A percentile compares a stretch with the other conserved stretches of the same genome.
These are phyloP conservation scores for Turnera subulata DNA, from an alignment of 345 rosid species.

Conservation along the genomic window DNA sequence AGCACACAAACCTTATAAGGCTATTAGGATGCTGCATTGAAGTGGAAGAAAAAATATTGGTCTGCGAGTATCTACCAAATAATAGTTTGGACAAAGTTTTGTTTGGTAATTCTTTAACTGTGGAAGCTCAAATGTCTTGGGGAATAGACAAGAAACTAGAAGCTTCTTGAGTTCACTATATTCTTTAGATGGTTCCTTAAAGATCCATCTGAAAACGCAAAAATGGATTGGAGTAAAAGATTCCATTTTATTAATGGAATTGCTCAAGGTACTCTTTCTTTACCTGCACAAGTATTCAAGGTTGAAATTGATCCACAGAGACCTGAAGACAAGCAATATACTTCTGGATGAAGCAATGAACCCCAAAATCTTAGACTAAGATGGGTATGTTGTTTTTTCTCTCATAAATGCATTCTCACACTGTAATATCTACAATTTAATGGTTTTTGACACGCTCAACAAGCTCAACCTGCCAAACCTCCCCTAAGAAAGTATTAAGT, in stretches of 20 bases:
- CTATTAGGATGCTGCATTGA: neutral
- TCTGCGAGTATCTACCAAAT: neutral
- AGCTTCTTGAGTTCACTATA: neutral
- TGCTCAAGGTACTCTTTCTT: neutral
- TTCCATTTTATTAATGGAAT: neutral
- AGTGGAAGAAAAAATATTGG: neutral
- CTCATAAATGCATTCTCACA: too few relatives aligned
- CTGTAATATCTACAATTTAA: too few relatives aligned
- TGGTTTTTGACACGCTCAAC: too few relatives aligned
- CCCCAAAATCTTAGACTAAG: slow-evolving; percentile 15
- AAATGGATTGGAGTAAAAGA: neutral
- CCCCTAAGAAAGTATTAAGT: too few relatives aligned
- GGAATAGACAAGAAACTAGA: neutral
- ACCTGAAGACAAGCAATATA: slow-evolving; percentile 10
- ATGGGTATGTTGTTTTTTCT: too few relatives aligned
- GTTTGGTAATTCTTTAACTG: neutral
- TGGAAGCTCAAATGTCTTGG: neutral
- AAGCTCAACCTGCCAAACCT: too few relatives aligned
- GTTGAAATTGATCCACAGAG: neutral
- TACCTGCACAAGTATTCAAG: slow-evolving; percentile 1
- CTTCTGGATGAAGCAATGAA: slow-evolving; percentile 10
- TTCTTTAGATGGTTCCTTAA: neutral
- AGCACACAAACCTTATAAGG: neutral
- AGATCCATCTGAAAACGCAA: neutral
- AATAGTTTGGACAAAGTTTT: neutral